Base-by-base conservation (phyloP, 495 filamentous ascomycete genomes). In the Aspergillus haitiensis region DNA sequence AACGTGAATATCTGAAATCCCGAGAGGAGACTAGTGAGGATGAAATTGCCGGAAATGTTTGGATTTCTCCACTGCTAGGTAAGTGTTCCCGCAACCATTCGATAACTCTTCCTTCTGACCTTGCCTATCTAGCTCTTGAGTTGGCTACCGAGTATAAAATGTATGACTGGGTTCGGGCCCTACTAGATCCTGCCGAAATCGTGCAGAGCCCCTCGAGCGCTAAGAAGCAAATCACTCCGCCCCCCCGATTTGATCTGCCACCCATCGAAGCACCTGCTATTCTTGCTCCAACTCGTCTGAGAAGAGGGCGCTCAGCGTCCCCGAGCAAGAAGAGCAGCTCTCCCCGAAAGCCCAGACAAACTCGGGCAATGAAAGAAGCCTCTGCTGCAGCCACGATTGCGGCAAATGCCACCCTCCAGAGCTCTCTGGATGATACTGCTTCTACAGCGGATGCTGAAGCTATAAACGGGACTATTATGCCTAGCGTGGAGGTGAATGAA, bases 21-120 rank as follows among this genome's bases (percentile, higher is more conserved):
- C 84, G 93, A 18, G 74, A 83, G 34, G 85, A 86, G 7, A 95
- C 92, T 4, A 93, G 90, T 60, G 81, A 82, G 53, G 91, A 97
- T 63, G 94, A 98, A 76, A 92, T 94, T 32, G 94, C 94, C 21
- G 94, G 94, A 48, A 98, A 97, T 71, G 85, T 98, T 31, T 98
- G 94, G 94, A 93, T 98, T 55, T 84, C 89, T 35, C 92, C 93
- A 3, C 77, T 86, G 48, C 82, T 91, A 69, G 88, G 88, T 91
- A 81, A 70, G 84, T 68, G 27, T 55, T 10, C 27, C 16, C 18
- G 6, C 16, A 12, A 9, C 7, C 46, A 18, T n/a, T 8, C 11
- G 16, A 15, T 11, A 11, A 39, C 6, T 7, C 37, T 45, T 34
- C 0, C 8, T 15, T 27, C 64, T 70, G 35, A 67, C 48, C 3